phyloP scores from a whole-genome alignment of 2,329 filamentous ascomycete genomes.

The Alternaria ethzedia region DNA sequence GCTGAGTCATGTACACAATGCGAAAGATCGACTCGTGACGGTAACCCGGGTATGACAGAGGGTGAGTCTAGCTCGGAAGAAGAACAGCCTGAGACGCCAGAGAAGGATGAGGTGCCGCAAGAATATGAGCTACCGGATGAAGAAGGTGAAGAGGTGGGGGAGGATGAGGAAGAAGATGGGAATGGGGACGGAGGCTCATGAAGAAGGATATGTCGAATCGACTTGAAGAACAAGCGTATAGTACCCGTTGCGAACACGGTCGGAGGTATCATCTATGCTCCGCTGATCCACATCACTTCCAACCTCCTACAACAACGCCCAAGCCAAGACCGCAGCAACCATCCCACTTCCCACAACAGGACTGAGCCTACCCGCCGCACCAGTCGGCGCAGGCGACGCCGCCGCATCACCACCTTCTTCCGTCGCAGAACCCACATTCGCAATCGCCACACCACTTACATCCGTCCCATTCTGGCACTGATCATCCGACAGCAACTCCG shows the following conservation, averaged over 20 bases:
- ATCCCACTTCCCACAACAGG: slow-evolving; percentile 25
- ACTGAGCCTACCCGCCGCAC: slow-evolving; percentile 20
- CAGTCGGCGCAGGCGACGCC: slow-evolving; percentile 2
- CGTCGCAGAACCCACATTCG: slow-evolving; percentile 20
- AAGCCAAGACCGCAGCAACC: slow-evolving; percentile 27
- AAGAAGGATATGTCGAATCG: background rate
- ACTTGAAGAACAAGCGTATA: background rate
- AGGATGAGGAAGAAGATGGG: background rate
- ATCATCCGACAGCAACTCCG: slow-evolving; percentile 44
- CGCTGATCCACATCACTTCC: no score
- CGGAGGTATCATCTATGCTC: background rate
- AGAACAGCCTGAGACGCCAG: background rate
- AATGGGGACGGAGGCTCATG: background rate
- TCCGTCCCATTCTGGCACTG: slow-evolving; percentile 50
- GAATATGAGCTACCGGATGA: background rate
- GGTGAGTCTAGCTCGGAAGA: background rate
- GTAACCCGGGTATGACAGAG: background rate
- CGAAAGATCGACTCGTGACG: background rate
- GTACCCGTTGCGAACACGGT: background rate
- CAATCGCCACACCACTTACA: slow-evolving; percentile 43
- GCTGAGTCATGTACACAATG: background rate
- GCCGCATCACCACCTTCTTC: background rate
- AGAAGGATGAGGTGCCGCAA: background rate
- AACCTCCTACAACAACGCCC: slow-evolving; percentile 14
- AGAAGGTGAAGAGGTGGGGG: background rate